Percentiles rank a stretch among this genome's conserved stretches.
These are phyloP conservation scores for Syncephalastrum racemosum DNA, from an alignment of 371 early-diverging fungal genomes.

Conservation along the genomic window DNA sequence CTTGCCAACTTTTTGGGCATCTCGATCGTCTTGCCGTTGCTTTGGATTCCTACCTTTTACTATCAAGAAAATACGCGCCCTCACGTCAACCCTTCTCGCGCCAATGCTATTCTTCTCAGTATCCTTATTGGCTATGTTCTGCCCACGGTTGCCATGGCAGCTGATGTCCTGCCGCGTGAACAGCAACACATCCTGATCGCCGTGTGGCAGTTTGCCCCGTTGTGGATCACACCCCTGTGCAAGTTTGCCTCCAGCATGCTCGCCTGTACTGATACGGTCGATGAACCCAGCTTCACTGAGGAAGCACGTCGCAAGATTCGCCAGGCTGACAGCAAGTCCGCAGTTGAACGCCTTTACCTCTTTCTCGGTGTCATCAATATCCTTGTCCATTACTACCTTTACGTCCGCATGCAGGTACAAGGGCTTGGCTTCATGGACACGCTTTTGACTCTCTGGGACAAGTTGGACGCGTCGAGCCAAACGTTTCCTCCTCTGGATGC, in stretches of 20 bases:
- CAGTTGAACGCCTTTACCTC: slow-evolving; percentile 18
- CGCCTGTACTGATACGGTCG: slow-evolving; percentile 6
- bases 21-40: slow-evolving; percentile 9
- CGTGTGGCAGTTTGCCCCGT: slow-evolving; percentile 17
- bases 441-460: background rate
- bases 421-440: slow-evolving; percentile 6
- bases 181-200: slow-evolving; percentile 5
- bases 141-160: slow-evolving; percentile 10
- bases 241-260: background rate
- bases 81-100: slow-evolving; percentile 4
- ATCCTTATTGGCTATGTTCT: slow-evolving; percentile 11
- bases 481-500: slow-evolving; percentile 3
- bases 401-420: slow-evolving; percentile 12
- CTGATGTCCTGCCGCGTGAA: background rate
- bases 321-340: slow-evolving; percentile 12
- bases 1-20: slow-evolving; percentile 10
- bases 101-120: slow-evolving; percentile 15
- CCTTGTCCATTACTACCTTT: slow-evolving; percentile 13
- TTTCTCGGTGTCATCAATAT: slow-evolving; percentile 12
- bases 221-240: slow-evolving; percentile 2
- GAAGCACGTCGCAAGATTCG: slow-evolving; percentile 7
- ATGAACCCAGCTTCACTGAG: slow-evolving; percentile 10
- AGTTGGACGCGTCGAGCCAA: slow-evolving; percentile 1
- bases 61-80: background rate
- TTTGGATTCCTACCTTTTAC: slow-evolving; percentile 14